Percentiles rank a stretch among this genome's conserved stretches.
Evolutionary conservation across 345 rosid genomes (phyloP).

Genomic region (Murraya koenigii): DNA sequence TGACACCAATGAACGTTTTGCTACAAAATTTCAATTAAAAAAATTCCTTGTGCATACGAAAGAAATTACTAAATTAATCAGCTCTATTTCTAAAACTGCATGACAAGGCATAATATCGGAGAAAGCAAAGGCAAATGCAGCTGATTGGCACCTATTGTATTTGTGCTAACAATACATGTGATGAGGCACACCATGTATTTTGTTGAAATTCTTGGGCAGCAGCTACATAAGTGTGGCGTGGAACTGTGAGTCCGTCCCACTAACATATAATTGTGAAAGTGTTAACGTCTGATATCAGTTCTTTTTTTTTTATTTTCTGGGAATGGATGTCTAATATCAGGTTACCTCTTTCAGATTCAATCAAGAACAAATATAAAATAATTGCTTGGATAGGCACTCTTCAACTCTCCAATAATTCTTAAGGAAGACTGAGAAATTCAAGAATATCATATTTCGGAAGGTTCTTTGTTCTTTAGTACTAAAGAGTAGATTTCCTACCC

Average conservation of each 20-base stretch:
- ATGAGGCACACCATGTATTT: neutral
- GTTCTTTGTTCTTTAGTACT: neutral
- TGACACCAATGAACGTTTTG: neutral
- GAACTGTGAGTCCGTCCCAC: neutral
- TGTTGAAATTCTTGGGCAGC: neutral
- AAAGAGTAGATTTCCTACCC: neutral
- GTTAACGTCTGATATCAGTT: neutral
- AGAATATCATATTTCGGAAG: neutral
- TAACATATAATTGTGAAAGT: neutral
- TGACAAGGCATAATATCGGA: neutral
- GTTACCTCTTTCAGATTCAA: neutral
- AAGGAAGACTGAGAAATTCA: neutral
- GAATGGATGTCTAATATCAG: too few species aligned
- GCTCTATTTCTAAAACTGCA: neutral
- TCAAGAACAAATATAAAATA: neutral
- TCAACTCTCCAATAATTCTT: neutral
- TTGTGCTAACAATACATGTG: neutral
- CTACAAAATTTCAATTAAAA: neutral
- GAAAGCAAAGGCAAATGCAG: neutral
- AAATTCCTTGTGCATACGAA: neutral
- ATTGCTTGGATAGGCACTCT: neutral
- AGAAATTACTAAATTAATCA: neutral
- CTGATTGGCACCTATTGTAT: neutral
- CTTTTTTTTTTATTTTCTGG: too few species aligned
- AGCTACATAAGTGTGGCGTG: neutral